phyloP scores from a whole-genome alignment of 2,329 filamentous ascomycete species.

The Podosphaera fusca region DNA sequence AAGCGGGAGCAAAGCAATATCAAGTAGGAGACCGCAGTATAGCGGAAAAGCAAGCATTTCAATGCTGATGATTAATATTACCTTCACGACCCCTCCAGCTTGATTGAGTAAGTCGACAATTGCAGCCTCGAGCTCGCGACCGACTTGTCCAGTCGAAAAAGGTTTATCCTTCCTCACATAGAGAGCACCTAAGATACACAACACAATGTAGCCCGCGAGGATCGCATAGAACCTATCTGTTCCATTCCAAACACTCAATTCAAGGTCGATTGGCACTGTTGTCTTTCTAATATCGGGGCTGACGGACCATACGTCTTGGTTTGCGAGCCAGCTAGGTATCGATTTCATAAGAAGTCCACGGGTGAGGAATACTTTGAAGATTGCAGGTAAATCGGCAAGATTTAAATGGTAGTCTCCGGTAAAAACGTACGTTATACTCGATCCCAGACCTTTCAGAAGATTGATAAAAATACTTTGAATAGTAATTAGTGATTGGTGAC shows the following conservation, averaged over 20 bases:
- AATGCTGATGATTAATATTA: slow-evolving; percentile 94
- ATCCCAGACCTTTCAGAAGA: slow-evolving; percentile 20
- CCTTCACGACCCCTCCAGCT: slow-evolving; percentile 90
- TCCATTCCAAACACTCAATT: slow-evolving; percentile 42
- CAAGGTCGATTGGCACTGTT: slow-evolving; percentile 23
- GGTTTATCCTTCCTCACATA: slow-evolving; percentile 57
- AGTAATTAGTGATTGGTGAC: slow-evolving; percentile 42
- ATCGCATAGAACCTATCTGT: slow-evolving; percentile 49
- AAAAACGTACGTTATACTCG: slow-evolving; percentile 22
- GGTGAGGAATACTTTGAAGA: slow-evolving; percentile 3
- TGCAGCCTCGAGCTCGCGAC: slow-evolving; percentile 47
- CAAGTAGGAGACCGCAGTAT: slow-evolving; percentile 81
- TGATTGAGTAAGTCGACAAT: slow-evolving; percentile 71
- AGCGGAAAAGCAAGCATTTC: slow-evolving; percentile 96
- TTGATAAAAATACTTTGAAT: slow-evolving; percentile 30
- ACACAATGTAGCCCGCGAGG: slow-evolving; percentile 54
- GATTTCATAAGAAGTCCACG: slow-evolving; percentile 9
- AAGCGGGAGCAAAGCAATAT: slow-evolving; percentile 67
- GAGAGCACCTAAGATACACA: slow-evolving; percentile 49
- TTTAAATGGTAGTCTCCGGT: slow-evolving; percentile 19
- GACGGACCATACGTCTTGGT: slow-evolving; percentile 34
- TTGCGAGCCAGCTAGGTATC: slow-evolving; percentile 18
- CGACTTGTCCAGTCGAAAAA: slow-evolving; percentile 32
- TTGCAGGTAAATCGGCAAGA: slow-evolving; percentile 5
- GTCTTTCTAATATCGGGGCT: slow-evolving; percentile 25